phyloP scores from a whole-genome alignment of 1,284 basidiomycete genomes.

The Dichomitus squalens region DNA sequence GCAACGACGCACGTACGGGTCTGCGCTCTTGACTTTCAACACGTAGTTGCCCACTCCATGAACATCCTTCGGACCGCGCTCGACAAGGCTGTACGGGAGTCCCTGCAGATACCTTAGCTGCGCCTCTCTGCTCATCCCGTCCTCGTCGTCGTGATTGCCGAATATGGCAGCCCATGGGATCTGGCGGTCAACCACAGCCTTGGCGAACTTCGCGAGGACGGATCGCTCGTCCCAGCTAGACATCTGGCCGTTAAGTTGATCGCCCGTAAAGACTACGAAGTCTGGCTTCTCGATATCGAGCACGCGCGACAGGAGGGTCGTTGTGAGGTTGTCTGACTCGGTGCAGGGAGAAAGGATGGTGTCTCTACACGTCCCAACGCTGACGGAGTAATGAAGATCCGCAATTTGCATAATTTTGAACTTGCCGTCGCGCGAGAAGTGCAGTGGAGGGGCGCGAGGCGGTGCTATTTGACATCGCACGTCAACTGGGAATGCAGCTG shows the following conservation, averaged over 20 bases:
- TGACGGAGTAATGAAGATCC: slow-evolving; percentile 87
- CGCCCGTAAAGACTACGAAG: slow-evolving; percentile 86
- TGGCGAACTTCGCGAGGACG: slow-evolving; percentile 87
- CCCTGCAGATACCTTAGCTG: slow-evolving; percentile 76
- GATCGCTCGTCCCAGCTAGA: slow-evolving; percentile 87
- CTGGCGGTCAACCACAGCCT: slow-evolving; percentile 69
- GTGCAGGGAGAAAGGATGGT: slow-evolving; percentile 56
- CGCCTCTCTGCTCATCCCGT: slow-evolving; percentile 60
- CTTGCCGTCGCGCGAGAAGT: slow-evolving; percentile 80
- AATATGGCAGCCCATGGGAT: slow-evolving; percentile 92
- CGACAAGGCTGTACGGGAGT: slow-evolving; percentile 84
- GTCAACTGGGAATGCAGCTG: background rate
- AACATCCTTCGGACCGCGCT: slow-evolving; percentile 78
- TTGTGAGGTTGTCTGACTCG: slow-evolving; percentile 75
- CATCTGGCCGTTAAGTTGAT: slow-evolving; percentile 86
- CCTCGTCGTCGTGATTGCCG: slow-evolving; percentile 90
- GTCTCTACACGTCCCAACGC: slow-evolving; percentile 72
- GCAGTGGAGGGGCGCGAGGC: slow-evolving; percentile 71
- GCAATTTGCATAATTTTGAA: slow-evolving; percentile 92
- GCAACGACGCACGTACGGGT: slow-evolving; percentile 54
- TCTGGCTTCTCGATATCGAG: slow-evolving; percentile 89
- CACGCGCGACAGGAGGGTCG: slow-evolving; percentile 63
- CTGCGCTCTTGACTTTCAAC: slow-evolving; percentile 75
- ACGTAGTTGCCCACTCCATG: slow-evolving; percentile 89
- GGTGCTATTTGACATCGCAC: slow-evolving; percentile 44